Evolutionary conservation across 495 filamentous ascomycete genomes (phyloP), one percentile per base, ranked within the genome.

Genomic region (Filosporella fistucella): DNA sequence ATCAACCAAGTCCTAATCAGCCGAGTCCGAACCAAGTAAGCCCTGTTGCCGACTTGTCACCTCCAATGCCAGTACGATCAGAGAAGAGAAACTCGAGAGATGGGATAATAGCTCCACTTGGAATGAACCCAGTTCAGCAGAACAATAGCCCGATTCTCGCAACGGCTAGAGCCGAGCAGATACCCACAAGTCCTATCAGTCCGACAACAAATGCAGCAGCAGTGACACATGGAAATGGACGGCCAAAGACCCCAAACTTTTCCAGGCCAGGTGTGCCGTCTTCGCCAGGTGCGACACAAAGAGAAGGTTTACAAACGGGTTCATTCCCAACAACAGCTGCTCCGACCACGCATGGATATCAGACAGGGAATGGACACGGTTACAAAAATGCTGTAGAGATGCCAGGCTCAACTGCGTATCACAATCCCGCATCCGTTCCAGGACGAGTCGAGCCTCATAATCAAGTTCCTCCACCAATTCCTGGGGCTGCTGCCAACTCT

Each of bases 81-180:
- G 36, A 41, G 22, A 53, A 41, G 23, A n/a, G 50, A 12, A 53
- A 47, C 18, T 53, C 50, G 12, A 36, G 24, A 18, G 50, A 53
- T 21, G 43, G 42, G 1, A 16, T 29, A 2, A 24, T 53, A 5
- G 16, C 36, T 10, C 50, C 50, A 5, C 20, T 53, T n/a, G 43
- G 38, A 13, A 53, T 37, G 17, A 35, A 36, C 25, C 29, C 40
- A n/a, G 20, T 16, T n/a, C 23, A 39, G n/a, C n/a, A n/a, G n/a
- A n/a, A n/a, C n/a, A n/a, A n/a, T n/a, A n/a, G n/a, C n/a, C n/a
- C n/a, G n/a, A n/a, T n/a, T n/a, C n/a, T n/a, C n/a, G n/a, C n/a
- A n/a, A n/a, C n/a, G n/a, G 12, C 32, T 4, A 4, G 32, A 35
- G 18, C n/a, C 12, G 32, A n/a, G 12, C 8, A 47, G 18, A 4